These are phyloP conservation scores for Vaccinium macrocarpon DNA, from an alignment of 148 eudicot species.

Conservation along the genomic window DNA sequence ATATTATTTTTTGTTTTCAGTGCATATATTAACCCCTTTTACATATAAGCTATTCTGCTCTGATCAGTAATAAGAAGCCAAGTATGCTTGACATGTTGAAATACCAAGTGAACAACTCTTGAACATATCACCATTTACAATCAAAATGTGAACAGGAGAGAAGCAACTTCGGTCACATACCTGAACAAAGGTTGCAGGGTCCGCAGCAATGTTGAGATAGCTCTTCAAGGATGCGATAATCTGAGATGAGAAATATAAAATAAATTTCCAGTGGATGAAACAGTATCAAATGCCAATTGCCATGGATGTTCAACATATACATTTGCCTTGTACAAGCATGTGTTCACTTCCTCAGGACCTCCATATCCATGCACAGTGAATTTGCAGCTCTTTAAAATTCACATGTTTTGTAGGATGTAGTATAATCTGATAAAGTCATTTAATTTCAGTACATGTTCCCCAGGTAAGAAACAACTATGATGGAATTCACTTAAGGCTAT, in stretches of 20 bases:
- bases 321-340: neutral
- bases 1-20: neutral
- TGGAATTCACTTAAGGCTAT: neutral
- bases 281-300: neutral
- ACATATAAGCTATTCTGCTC: neutral
- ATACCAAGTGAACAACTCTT: neutral
- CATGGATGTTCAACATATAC: neutral
- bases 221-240: conserved; percentile 43
- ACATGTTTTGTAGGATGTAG: neutral
- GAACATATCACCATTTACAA: neutral
- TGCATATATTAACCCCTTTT: neutral
- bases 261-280: neutral
- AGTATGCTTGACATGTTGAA: neutral
- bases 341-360: neutral
- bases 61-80: neutral
- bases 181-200: conserved; percentile 69
- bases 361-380: neutral
- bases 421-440: neutral
- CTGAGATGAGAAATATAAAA: conserved; percentile 33
- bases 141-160: neutral
- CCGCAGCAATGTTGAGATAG: conserved; percentile 44
- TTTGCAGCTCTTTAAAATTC: neutral
- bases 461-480: neutral
- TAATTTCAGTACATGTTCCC: neutral
- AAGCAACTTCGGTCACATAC: conserved; percentile 23